Evolutionary conservation across 1,284 basidiomycete species (phyloP), one percentile per base, ranked within the genome.

Genomic region (Neonothopanus nambi): DNA sequence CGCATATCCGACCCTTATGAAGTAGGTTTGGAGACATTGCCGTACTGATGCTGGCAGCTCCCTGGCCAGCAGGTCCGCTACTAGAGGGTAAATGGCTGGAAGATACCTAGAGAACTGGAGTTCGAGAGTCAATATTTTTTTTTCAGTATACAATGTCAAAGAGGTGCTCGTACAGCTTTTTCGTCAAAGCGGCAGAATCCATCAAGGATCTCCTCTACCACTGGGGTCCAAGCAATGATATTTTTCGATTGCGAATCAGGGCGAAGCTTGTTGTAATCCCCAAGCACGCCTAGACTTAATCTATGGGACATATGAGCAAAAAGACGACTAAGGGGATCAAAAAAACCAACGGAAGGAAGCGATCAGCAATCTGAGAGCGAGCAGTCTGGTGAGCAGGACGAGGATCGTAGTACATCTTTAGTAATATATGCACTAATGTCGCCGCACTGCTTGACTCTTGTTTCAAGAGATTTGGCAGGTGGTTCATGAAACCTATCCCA

Each of bases 401-500:
- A n/a, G 84, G 75, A 71, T 99, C 97, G 54, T 87, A 88, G 69
- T 99, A 98, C 95, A 99, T 97, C 39, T 89, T 81, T 44, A 97
- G 73, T 39, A 99, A 76, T 3, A 98, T 86, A 63, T 95, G 93
- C 44, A 99, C 94, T 39, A 99, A 78, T 0, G 95, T 99, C 4
- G 96, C 85, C 28, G 97, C 98, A 63, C 94, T 95, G 55, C 91
- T 95, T 24, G 95, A 98, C 72, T 99, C 98, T 67, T 99, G 97
- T 72, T 99, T 98, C 56, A 99, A 77, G 44, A 99, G 80, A 71
- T 99, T 99, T 0, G 97, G 97, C 35, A 99, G 74, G 69, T 99
- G 98, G 69, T 98, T 98, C 97, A 99, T 99, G 75, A 99, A 99
- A 2, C 96, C 95, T 95, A 49, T 18, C 46, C 49, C 38, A 23